Percentiles rank a stretch among this genome's conserved stretches.
phyloP scores from a whole-genome alignment of 805 yeast species.

The Ogataea pilisensis region DNA sequence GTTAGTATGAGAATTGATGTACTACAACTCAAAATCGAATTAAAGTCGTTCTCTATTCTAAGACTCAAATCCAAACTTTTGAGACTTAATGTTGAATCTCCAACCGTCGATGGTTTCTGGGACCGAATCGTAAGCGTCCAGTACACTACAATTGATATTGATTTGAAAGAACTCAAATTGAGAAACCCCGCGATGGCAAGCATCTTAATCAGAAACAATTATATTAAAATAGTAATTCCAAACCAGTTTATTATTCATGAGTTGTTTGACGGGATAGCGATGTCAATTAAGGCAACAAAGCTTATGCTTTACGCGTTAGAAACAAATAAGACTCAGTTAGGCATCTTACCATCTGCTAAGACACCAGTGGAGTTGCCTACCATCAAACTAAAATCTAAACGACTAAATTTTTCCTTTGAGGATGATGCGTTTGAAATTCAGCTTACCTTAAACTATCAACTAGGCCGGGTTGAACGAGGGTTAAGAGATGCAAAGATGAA shows the following conservation, averaged over 20 bases:
- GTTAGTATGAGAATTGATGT: constrained; percentile 47
- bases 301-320: constrained; percentile 54
- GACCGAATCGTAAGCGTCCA: constrained; percentile 38
- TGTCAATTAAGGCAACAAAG: constrained; percentile 59
- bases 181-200: background rate
- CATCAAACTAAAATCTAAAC: constrained; percentile 37
- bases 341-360: constrained; percentile 37
- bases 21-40: constrained; percentile 22
- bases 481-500: constrained; percentile 40
- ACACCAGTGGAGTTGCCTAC: constrained; percentile 35
- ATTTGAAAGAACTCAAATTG: background rate
- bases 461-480: constrained; percentile 56
- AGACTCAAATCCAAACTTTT: constrained; percentile 24
- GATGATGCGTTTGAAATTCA: constrained; percentile 66
- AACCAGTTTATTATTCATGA: constrained; percentile 70
- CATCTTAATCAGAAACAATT: constrained; percentile 24
- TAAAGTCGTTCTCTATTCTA: constrained; percentile 13
- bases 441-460: constrained; percentile 50
- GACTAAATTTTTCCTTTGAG: constrained; percentile 47
- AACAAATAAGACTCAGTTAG: constrained; percentile 33
- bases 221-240: constrained; percentile 58
- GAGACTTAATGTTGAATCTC: constrained; percentile 51
- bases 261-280: constrained; percentile 74
- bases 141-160: constrained; percentile 8
- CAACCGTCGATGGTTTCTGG: constrained; percentile 45